Conservation (phyloP, 306 rosid genomes). For the Lithocarpus polystachyus region DNA sequence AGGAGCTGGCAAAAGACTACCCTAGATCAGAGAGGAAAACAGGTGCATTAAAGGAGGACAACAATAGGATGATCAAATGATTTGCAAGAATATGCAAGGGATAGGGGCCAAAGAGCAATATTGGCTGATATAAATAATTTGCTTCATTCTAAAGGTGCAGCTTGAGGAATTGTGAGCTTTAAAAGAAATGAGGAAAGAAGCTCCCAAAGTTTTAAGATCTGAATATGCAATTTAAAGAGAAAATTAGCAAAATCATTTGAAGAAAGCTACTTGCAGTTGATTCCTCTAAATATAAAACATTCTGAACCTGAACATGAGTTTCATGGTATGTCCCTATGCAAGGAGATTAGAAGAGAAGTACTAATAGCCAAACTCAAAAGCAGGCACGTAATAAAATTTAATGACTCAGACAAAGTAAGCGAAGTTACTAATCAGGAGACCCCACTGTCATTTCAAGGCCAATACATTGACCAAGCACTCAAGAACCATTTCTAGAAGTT, state of each 20-base stretch:
- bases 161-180: slow-evolving; percentile 81
- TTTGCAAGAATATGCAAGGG: no score
- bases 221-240: slow-evolving; percentile 17
- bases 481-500: no score
- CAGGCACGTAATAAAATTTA: no score
- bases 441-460: no score
- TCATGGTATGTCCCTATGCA: not conserved
- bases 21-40: no score
- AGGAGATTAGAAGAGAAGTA: not conserved
- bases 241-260: slow-evolving; percentile 22
- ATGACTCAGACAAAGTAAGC: no score
- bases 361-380: no score
- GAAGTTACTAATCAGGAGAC: no score
- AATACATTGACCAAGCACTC: no score
- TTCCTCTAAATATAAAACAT: not conserved
- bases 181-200: slow-evolving; percentile 59
- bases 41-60: no score
- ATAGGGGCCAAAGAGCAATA: not conserved
- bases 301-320: not conserved
- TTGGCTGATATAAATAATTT: slow-evolving; percentile 79
- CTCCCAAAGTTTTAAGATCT: slow-evolving; percentile 71
- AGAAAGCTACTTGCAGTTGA: not conserved
- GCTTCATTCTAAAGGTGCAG: slow-evolving; percentile 81
- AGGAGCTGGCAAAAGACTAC: no score
- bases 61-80: no score